phyloP scores from a whole-genome alignment of 352 stramenopile genomes.

The Blastocystis sp. region DNA sequence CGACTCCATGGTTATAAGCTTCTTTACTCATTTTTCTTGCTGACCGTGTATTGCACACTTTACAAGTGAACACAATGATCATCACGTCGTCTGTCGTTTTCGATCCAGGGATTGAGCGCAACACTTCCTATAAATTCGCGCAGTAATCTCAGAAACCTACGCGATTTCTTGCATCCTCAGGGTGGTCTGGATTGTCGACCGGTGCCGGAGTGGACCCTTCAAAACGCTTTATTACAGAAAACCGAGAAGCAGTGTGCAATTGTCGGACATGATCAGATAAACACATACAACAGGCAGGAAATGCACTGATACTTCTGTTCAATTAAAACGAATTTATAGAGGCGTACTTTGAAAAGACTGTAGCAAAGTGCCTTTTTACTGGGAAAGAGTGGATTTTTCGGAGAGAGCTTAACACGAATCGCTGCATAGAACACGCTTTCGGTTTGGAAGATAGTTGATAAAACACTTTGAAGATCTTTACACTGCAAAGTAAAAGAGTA shows the following conservation, averaged over 20 bases:
- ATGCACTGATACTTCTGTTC: neutral
- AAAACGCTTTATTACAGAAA: neutral
- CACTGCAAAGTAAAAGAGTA: too few relatives aligned
- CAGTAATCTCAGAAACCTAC: neutral
- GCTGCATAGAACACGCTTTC: neutral
- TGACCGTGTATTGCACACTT: conserved; percentile 89
- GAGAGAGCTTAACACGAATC: neutral
- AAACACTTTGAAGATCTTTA: too few relatives aligned
- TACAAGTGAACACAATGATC: conserved; percentile 95
- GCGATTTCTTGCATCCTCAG: neutral
- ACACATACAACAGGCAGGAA: neutral
- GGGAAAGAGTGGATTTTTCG: neutral
- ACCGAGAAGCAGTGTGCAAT: neutral
- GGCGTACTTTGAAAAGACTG: neutral
- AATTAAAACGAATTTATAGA: neutral
- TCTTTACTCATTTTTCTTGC: conserved; percentile 88
- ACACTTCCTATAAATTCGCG: conserved; percentile 11
- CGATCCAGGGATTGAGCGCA: conserved; percentile 68
- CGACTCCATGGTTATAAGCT: conserved; percentile 91
- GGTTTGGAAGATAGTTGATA: too few relatives aligned
- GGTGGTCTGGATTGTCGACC: neutral
- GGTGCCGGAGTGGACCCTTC: neutral
- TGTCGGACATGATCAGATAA: neutral
- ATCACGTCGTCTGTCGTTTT: conserved; percentile 84
- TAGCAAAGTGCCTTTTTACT: neutral